Percentiles rank a stretch among this genome's conserved stretches.
phyloP scores from a whole-genome alignment of 306 rosid species.

The Sechiopsis laciniata region DNA sequence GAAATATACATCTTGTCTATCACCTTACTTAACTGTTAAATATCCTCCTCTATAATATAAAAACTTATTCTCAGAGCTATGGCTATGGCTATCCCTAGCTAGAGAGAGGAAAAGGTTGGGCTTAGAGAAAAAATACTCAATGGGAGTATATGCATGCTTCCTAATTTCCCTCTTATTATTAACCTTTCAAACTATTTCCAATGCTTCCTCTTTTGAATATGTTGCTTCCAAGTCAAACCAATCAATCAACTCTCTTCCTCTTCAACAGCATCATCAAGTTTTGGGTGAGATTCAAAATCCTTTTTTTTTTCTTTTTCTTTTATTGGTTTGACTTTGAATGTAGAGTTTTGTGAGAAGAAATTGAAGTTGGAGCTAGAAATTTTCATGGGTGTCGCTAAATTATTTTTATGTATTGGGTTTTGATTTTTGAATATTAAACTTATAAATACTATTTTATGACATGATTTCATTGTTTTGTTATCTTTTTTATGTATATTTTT shows the following conservation, averaged over 20 bases:
- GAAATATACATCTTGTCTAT: not conserved
- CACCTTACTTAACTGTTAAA: not conserved
- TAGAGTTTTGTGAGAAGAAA: not conserved
- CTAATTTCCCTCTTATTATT: constrained; percentile 1
- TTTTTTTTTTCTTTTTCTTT: not conserved
- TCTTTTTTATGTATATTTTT: no score
- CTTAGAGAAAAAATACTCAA: not conserved
- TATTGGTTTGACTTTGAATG: not conserved
- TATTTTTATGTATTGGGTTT: no score
- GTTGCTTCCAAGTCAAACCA: not conserved
- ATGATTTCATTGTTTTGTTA: no score
- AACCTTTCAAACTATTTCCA: not conserved
- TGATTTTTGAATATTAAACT: no score
- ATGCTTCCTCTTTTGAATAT: not conserved
- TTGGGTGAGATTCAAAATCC: not conserved
- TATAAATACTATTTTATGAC: no score
- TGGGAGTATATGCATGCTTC: constrained; percentile 19
- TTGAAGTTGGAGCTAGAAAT: no score
- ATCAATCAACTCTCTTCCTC: not conserved
- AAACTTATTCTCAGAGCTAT: not conserved
- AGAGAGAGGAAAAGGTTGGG: not conserved
- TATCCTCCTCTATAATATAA: not conserved
- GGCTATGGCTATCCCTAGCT: constrained; percentile 8
- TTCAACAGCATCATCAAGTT: not conserved
- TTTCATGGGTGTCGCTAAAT: no score